Evolutionary conservation across 108 stramenopile genomes (phyloP).

Genomic region (Aurantiochytrium sp.): DNA sequence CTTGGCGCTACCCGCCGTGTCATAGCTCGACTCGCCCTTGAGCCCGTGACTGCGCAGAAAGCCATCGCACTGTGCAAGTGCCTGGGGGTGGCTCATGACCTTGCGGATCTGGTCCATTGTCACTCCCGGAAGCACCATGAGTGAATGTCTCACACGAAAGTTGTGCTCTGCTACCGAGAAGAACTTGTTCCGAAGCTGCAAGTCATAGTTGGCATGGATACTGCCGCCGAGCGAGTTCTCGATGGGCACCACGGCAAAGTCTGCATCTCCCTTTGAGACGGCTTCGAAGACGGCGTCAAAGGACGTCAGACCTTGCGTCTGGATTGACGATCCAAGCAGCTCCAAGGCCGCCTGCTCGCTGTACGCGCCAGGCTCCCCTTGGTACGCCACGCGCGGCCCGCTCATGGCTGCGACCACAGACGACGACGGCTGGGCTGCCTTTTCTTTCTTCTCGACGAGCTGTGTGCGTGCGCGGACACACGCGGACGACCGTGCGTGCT

Average conservation of each 20-base stretch:
- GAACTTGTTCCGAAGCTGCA: slow-evolving; percentile 86
- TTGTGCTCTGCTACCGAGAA: slow-evolving; percentile 76
- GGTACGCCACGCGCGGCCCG: slow-evolving; percentile 62
- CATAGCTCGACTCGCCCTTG: slow-evolving; percentile 69
- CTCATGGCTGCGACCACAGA: too few relatives aligned
- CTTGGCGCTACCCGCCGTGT: slow-evolving; percentile 93
- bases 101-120: slow-evolving; percentile 66
- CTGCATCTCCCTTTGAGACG: slow-evolving; percentile 79
- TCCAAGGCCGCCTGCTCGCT: slow-evolving; percentile 85
- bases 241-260: slow-evolving; percentile 86
- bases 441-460: too few relatives aligned
- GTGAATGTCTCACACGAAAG: slow-evolving; percentile 83
- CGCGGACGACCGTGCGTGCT: too few relatives aligned
- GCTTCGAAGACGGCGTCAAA: slow-evolving; percentile 76
- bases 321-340: slow-evolving; percentile 58
- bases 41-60: slow-evolving; percentile 74
- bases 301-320: slow-evolving; percentile 16
- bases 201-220: slow-evolving; percentile 95
- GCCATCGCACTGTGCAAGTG: slow-evolving; percentile 92
- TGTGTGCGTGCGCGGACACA: too few relatives aligned
- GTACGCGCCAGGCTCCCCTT: slow-evolving; percentile 95
- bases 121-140: slow-evolving; percentile 67
- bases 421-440: too few relatives aligned
- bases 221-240: slow-evolving; percentile 93
- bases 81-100: slow-evolving; percentile 89